These are phyloP conservation scores for Fusarium brevicatenulatum DNA, from an alignment of 2,329 filamentous ascomycete genomes.

Conservation along the genomic window DNA sequence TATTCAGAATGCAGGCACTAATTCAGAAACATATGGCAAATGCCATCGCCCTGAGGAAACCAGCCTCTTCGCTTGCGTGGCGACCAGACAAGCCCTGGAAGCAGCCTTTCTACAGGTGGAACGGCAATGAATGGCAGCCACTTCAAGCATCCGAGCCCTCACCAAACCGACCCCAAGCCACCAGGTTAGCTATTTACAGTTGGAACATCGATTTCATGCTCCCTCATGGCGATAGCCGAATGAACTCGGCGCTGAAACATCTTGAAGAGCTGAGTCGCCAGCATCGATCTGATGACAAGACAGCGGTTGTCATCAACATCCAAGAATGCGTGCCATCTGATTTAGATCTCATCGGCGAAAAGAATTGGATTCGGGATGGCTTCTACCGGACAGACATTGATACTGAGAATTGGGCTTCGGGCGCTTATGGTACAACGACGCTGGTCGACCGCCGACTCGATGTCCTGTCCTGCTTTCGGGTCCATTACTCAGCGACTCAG, in stretches of 20 bases:
- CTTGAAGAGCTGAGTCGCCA: slow-evolving; percentile 27
- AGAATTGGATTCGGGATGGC: slow-evolving; percentile 57
- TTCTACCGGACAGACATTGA: slow-evolving; percentile 62
- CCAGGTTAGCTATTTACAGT: slow-evolving; percentile 45
- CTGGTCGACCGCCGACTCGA: slow-evolving; percentile 60
- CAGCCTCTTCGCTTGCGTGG: neutral
- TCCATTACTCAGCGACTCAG: slow-evolving; percentile 58
- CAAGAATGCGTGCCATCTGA: slow-evolving; percentile 63
- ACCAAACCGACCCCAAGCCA: neutral
- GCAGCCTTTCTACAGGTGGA: slow-evolving; percentile 1
- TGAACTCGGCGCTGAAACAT: slow-evolving; percentile 47
- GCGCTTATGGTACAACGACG: slow-evolving; percentile 62
- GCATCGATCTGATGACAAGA: slow-evolving; percentile 4
- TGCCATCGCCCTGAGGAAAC: neutral
- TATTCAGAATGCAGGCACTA: neutral
- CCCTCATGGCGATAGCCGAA: slow-evolving; percentile 45
- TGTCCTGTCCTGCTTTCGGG: slow-evolving; percentile 59
- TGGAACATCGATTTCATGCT: slow-evolving; percentile 54
- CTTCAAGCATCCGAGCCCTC: neutral
- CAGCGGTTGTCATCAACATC: slow-evolving; percentile 57
- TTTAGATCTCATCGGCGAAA: slow-evolving; percentile 54
- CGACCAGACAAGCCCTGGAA: neutral
- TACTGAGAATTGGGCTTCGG: slow-evolving; percentile 55
- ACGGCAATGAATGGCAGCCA: neutral
- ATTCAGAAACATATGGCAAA: neutral